Percentiles rank a stretch among this genome's conserved stretches.
Conservation (phyloP, 495 filamentous ascomycete species). For the Aspergillus indologenus region DNA sequence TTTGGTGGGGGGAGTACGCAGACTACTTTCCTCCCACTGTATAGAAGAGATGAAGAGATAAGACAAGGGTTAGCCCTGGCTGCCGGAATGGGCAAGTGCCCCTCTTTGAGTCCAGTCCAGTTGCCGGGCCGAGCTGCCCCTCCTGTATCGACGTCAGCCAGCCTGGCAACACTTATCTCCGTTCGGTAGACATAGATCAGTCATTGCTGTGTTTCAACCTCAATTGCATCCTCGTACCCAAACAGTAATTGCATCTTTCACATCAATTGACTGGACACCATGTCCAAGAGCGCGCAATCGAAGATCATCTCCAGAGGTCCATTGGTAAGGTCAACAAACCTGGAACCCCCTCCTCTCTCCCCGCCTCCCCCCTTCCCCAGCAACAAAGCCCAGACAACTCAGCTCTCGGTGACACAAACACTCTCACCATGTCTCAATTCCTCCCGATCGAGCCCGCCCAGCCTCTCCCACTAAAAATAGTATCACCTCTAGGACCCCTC, state of each 20-base stretch:
- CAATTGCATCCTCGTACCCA: not conserved
- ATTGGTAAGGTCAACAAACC: slow-evolving; percentile 16
- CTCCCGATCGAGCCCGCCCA: not conserved
- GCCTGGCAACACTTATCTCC: no score
- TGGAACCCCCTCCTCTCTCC: not conserved
- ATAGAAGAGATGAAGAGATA: not conserved
- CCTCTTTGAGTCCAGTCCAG: not conserved
- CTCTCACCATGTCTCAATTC: not conserved
- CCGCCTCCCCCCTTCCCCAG: not conserved
- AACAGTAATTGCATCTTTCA: no score
- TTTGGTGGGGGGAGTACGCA: no score
- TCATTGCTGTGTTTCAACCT: not conserved
- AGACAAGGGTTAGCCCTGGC: not conserved
- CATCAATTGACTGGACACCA: slow-evolving; percentile 8
- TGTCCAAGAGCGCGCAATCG: slow-evolving; percentile 11
- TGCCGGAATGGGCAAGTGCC: not conserved
- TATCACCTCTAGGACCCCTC: slow-evolving; percentile 31
- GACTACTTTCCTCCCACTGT: no score
- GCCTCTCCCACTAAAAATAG: not conserved
- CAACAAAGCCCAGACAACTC: not conserved
- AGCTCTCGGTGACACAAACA: not conserved
- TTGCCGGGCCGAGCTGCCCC: not conserved
- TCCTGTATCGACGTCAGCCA: not conserved
- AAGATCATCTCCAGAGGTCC: slow-evolving; percentile 19
- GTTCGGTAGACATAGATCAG: not conserved